Base-by-base conservation (phyloP, 192 early-diverging fungal genomes). In the Coemansia sp. region DNA sequence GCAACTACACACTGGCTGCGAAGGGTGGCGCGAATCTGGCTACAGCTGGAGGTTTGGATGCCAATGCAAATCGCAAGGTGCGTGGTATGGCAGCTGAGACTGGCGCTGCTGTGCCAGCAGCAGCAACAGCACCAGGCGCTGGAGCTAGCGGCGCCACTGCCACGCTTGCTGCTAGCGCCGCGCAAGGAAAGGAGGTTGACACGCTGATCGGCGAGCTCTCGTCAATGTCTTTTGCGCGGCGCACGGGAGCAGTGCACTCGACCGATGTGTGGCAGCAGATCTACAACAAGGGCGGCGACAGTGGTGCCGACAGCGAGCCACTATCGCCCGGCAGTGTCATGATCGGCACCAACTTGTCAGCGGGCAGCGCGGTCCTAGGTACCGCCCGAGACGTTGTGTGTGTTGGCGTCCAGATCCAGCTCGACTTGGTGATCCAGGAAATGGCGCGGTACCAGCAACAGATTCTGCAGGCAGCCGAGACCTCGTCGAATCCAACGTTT, bases 401-500 rank as follows among this genome's bases (percentile, higher is more conserved):
- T 27, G 87, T 94, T 41, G 96, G 96, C 10, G 90, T 92, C 39
- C 93, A 94, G 73, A 92, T 96, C 71, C 91, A 90, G 39, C 74
- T 91, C 51, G 89, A 90, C 71, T 87, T 89, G 68, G 80, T 91
- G 27, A 85, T 92, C 31, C 76, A 74, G 14, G 85, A 87, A 36
- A 85, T 91, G 42, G 89, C 86, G 29, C 68, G 79, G 46, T 88
- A 91, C 65, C 86, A 91, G 60, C 65, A 74, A 31, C 59, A 68
- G 45, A 46, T 80, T 2, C 49, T 83, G 11, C 73, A 59, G 4
- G 38, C 59, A 3, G 45, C 62, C 2, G 68, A 67, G n/a, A 51
- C 60, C n/a, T 63, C 65, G 0, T 39, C 60, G 0, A 60, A 60
- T 7, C 70, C 77, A 9, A 83, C 74, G 0, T 88, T 87, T 73